These are phyloP conservation scores for Pythium sp. DNA, from an alignment of 352 stramenopile species.

Conservation along the genomic window DNA sequence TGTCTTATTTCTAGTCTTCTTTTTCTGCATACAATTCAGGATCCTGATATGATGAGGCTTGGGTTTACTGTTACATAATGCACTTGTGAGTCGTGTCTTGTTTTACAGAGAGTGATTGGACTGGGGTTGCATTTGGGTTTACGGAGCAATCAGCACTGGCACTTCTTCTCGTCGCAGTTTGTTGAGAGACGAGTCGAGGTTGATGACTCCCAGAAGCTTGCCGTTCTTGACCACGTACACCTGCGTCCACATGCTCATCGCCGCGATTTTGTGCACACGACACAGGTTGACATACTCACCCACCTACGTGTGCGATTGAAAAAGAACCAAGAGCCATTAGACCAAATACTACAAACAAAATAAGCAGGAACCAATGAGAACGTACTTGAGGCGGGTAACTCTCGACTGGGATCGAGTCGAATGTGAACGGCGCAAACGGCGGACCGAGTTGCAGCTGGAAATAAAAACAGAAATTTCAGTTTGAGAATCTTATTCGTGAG, in stretches of 20 bases:
- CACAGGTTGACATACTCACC: slow-evolving; percentile 68
- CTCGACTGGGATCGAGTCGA: slow-evolving; percentile 69
- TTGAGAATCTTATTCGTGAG: background rate
- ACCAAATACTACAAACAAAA: background rate
- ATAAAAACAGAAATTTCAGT: background rate
- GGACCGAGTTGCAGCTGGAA: slow-evolving; percentile 62
- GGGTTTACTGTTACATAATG: background rate
- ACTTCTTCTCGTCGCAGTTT: slow-evolving; percentile 48
- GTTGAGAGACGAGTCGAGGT: slow-evolving; percentile 60
- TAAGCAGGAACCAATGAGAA: background rate
- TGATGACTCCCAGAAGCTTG: slow-evolving; percentile 63
- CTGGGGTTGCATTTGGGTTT: background rate
- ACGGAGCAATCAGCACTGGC: slow-evolving; percentile 39
- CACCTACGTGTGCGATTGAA: slow-evolving; percentile 26
- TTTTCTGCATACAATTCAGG: too few species aligned
- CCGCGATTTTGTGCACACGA: slow-evolving; percentile 67
- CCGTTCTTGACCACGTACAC: slow-evolving; percentile 77
- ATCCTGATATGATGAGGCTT: background rate
- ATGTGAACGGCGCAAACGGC: slow-evolving; percentile 59
- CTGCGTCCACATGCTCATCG: slow-evolving; percentile 83
- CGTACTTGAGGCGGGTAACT: slow-evolving; percentile 71
- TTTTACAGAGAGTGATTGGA: too few species aligned
- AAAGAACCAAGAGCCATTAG: background rate
- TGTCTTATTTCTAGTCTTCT: too few species aligned
- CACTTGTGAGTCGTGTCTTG: background rate